Evolutionary conservation across 768 basidiomycete genomes (phyloP).

Genomic region (Rhodocollybia butyracea): DNA sequence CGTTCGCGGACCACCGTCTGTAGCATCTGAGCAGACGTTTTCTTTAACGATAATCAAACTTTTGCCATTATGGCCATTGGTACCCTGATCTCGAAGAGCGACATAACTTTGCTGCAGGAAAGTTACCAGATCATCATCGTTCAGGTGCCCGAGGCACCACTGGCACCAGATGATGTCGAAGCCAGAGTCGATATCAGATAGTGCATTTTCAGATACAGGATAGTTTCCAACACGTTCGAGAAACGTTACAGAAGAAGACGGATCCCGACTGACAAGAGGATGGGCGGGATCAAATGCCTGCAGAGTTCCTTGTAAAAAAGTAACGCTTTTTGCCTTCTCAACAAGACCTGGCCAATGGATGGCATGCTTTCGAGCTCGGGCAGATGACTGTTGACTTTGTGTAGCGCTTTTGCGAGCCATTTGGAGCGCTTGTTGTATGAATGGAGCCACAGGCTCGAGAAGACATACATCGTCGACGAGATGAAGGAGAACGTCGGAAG

Average conservation of each 20-base stretch:
- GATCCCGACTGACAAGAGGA: slow-evolving; percentile 31
- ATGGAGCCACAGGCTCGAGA: slow-evolving; percentile 81
- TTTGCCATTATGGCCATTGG: slow-evolving; percentile 27
- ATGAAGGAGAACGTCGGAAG: slow-evolving; percentile 82
- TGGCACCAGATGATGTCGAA: slow-evolving; percentile 97
- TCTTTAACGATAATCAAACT: slow-evolving; percentile 90
- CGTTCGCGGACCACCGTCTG: slow-evolving; percentile 44
- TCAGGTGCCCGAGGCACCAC: slow-evolving; percentile 92
- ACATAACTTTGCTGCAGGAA: slow-evolving; percentile 67
- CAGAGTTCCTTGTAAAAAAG: slow-evolving; percentile 75
- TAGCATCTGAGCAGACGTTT: slow-evolving; percentile 68
- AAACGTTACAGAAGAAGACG: slow-evolving; percentile 25
- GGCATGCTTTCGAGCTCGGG: slow-evolving; percentile 11
- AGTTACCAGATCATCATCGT: slow-evolving; percentile 67
- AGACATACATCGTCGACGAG: slow-evolving; percentile 85
- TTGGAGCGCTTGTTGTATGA: slow-evolving; percentile 69
- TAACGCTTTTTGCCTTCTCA: slow-evolving; percentile 64
- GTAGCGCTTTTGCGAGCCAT: slow-evolving; percentile 32
- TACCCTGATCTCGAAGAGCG: slow-evolving; percentile 49
- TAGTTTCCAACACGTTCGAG: slow-evolving; percentile 68
- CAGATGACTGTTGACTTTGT: slow-evolving; percentile 14
- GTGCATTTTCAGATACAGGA: slow-evolving; percentile 29
- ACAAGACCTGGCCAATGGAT: slow-evolving; percentile 64
- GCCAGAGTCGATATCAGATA: slow-evolving; percentile 44
- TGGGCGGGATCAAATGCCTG: slow-evolving; percentile 76